phyloP scores from a whole-genome alignment of 495 filamentous ascomycete genomes.

The Xylaria curta region DNA sequence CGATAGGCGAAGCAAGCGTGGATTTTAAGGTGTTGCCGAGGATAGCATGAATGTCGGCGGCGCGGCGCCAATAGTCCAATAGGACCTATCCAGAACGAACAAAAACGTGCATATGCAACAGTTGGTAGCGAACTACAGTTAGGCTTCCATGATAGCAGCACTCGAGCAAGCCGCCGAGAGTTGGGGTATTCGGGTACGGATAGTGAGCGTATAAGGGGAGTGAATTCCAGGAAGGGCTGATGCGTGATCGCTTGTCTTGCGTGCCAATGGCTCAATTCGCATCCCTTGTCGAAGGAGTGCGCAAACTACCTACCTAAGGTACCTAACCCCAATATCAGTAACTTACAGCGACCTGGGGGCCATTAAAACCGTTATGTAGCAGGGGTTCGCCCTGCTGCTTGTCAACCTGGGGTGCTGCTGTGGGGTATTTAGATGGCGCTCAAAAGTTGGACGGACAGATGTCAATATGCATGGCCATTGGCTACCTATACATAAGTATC shows the following conservation, averaged over 20 bases:
- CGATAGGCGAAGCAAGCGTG: neutral
- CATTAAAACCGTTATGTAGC: neutral
- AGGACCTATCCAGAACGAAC: slow-evolving; percentile 5
- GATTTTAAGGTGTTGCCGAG: neutral
- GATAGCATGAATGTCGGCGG: neutral
- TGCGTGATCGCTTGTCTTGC: neutral
- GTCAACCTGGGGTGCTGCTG: slow-evolving; percentile 18
- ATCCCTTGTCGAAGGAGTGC: neutral
- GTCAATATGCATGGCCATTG: neutral
- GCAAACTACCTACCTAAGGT: too few species aligned
- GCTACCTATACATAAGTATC: too few species aligned
- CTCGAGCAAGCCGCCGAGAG: neutral
- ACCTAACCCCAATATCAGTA: neutral
- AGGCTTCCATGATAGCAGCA: neutral
- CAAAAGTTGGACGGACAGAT: neutral
- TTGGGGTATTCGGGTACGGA: neutral
- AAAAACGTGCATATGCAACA: slow-evolving; percentile 4
- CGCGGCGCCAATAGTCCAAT: neutral
- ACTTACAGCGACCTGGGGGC: neutral
- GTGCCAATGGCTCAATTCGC: neutral
- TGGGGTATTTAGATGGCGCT: neutral
- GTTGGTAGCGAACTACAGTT: neutral
- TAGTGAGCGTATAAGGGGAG: neutral
- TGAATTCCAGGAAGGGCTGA: neutral
- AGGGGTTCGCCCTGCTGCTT: slow-evolving; percentile 15